Percentiles rank a stretch among this genome's conserved stretches.
Conservation (phyloP, 169 alveolate species). For the Eimeria necatrix region DNA sequence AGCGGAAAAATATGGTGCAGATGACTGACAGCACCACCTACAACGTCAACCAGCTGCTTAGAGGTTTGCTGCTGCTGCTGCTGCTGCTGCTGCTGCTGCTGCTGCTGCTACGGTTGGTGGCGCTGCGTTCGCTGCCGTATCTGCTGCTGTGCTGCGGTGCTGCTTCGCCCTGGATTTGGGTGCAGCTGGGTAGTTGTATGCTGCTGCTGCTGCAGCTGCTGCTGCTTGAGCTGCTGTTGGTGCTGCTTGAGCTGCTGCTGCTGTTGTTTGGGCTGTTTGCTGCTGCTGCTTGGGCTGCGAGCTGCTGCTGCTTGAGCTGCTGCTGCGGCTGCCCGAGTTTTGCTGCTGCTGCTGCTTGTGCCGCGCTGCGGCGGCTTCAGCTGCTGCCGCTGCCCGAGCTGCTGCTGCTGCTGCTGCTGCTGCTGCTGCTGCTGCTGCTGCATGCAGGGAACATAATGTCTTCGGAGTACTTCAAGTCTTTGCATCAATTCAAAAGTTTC, state of each 20-base stretch:
- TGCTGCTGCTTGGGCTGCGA: background rate
- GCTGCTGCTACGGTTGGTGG: background rate
- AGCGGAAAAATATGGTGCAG: constrained; percentile 28
- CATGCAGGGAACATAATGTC: constrained; percentile 52
- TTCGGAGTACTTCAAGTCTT: constrained; percentile 81
- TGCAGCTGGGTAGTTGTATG: background rate
- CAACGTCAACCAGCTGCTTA: background rate
- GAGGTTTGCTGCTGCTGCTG: background rate
- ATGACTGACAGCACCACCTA: constrained; percentile 6
- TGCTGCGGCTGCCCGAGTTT: background rate
- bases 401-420: constrained; percentile 18
- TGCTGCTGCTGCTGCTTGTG: background rate
- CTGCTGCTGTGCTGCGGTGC: background rate
- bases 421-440: background rate
- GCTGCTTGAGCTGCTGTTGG: background rate
- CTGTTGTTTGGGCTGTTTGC: background rate
- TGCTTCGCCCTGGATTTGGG: no score
- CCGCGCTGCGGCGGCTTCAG: background rate
- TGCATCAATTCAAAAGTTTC: constrained; percentile 54
- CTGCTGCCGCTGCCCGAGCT: background rate
- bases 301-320: background rate
- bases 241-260: background rate
- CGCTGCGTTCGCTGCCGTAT: background rate
- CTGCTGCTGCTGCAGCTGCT: background rate
- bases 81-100: background rate